Conservation (phyloP, 1,284 basidiomycete genomes). For the Cryptococcus sp. region DNA sequence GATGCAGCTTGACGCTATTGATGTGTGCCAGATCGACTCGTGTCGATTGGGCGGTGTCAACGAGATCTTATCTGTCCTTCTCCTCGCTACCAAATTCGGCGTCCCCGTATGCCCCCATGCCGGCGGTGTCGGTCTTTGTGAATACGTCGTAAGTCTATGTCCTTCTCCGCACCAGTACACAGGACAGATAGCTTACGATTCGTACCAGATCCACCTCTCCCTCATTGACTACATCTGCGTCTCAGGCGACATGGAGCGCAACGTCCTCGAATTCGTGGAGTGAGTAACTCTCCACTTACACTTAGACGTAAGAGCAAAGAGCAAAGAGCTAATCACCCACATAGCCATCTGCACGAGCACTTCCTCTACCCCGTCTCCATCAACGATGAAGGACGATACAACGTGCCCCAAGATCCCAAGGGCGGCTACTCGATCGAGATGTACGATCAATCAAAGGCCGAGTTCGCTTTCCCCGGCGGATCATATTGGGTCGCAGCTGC, state of each 20-base stretch:
- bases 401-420: conserved; percentile 56
- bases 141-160: conserved; percentile 76
- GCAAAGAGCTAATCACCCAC: background rate
- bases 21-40: conserved; percentile 94
- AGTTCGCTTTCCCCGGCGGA: conserved; percentile 54
- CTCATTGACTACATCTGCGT: conserved; percentile 88
- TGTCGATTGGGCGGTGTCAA: conserved; percentile 90
- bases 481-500: conserved; percentile 54
- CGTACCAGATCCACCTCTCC: conserved; percentile 53
- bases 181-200: background rate
- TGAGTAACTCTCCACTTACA: conserved; percentile 15
- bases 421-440: conserved; percentile 57
- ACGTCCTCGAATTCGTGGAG: conserved; percentile 72
- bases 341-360: conserved; percentile 82
- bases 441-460: conserved; percentile 52
- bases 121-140: conserved; percentile 91
- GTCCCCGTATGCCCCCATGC: conserved; percentile 92
- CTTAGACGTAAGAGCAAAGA: conserved; percentile 64
- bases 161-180: background rate
- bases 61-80: conserved; percentile 87
- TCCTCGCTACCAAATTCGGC: conserved; percentile 87
- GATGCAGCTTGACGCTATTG: conserved; percentile 87
- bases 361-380: conserved; percentile 87
- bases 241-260: conserved; percentile 87
- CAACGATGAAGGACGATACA: conserved; percentile 81